A percentile compares a stretch with the other conserved stretches of the same genome.
Conservation (phyloP, 108 stramenopile genomes). For the Halocafeteria seosinensis region DNA sequence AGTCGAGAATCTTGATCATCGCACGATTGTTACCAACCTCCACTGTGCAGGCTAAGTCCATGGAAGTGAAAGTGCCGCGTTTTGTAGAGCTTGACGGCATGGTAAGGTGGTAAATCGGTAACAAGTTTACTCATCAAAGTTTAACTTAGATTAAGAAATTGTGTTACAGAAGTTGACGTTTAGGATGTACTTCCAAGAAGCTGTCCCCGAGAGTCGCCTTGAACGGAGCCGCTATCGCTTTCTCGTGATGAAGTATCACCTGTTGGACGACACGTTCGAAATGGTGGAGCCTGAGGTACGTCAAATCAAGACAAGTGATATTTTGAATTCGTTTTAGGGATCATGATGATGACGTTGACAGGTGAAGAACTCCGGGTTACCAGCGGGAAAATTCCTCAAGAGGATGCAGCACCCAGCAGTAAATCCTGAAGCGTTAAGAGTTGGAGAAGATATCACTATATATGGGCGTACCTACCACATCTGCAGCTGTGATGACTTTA, state of each 20-base stretch:
- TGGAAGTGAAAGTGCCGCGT: too few species aligned
- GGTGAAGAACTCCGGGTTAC: slow-evolving; percentile 34
- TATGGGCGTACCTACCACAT: background rate
- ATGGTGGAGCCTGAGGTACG: slow-evolving; percentile 22
- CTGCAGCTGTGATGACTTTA: background rate
- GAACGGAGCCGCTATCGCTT: slow-evolving; percentile 19
- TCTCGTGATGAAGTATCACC: slow-evolving; percentile 22
- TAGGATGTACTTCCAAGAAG: slow-evolving; percentile 28
- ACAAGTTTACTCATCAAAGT: too few species aligned
- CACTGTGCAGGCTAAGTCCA: too few species aligned
- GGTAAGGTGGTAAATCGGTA: too few species aligned
- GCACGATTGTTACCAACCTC: too few species aligned
- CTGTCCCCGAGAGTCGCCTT: slow-evolving; percentile 11
- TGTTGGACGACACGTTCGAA: slow-evolving; percentile 21
- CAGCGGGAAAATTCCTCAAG: slow-evolving; percentile 34
- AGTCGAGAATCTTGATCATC: too few species aligned
- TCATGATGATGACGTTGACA: too few species aligned
- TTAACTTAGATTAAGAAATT: too few species aligned
- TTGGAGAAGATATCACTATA: background rate
- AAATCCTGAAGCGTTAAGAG: background rate
- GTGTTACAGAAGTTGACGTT: slow-evolving; percentile 9
- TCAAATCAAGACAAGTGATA: too few species aligned
- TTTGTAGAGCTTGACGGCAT: too few species aligned
- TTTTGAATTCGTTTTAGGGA: too few species aligned
- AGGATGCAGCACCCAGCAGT: slow-evolving; percentile 12